Conservation (phyloP, 345 rosid genomes). For the Citrus hindsii region DNA sequence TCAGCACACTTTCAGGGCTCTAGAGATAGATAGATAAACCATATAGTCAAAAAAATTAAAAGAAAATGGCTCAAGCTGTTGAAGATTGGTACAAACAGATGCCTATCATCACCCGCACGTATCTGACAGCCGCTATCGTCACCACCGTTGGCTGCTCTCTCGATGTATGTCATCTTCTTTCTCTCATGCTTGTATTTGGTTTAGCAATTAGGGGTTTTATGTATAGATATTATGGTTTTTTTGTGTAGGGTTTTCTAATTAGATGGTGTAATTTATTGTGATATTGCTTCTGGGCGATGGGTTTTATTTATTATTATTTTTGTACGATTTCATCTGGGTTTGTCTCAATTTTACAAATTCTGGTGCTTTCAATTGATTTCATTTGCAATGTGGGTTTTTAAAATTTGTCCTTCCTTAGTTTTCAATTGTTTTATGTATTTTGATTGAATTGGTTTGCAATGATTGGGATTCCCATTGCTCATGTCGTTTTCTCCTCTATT, state of each 20-base stretch:
- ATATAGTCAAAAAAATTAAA: background rate
- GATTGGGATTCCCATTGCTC: background rate
- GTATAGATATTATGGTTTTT: background rate
- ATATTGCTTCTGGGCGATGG: background rate
- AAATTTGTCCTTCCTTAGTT: background rate
- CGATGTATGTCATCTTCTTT: constrained; percentile 46
- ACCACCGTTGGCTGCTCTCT: constrained; percentile 97
- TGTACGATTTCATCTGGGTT: constrained; percentile 18
- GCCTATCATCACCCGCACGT: constrained; percentile 96
- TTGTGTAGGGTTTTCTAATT: background rate
- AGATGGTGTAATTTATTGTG: background rate
- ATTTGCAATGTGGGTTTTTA: background rate
- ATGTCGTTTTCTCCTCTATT: background rate
- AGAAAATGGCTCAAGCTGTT: constrained; percentile 86
- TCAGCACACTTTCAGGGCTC: background rate
- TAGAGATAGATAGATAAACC: background rate
- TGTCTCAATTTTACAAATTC: background rate
- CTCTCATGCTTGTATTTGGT: background rate
- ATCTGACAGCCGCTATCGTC: constrained; percentile 88
- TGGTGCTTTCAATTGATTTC: background rate
- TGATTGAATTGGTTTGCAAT: background rate
- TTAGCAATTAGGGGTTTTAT: background rate
- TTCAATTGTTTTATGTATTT: background rate
- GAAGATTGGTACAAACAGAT: constrained; percentile 99
- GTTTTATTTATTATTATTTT: background rate